Conservation (phyloP, 352 stramenopile species). For the Phytophthora citrophthora region DNA sequence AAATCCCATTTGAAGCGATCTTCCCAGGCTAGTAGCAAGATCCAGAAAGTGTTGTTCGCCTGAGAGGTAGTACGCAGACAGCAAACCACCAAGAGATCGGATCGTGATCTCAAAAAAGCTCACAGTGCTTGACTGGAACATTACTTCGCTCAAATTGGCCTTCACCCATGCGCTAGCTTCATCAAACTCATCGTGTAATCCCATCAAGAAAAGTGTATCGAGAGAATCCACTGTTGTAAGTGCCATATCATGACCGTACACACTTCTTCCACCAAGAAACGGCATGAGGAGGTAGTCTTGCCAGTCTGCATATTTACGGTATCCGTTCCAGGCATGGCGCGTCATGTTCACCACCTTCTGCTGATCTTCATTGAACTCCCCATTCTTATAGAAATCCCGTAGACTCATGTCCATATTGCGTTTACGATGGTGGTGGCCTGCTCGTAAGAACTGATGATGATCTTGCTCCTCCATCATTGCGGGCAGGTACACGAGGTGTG, state of each 20-base stretch:
- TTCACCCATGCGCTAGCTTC: slow-evolving; percentile 63
- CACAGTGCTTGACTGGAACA: slow-evolving; percentile 46
- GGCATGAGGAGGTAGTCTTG: slow-evolving; percentile 48
- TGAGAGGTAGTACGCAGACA: slow-evolving; percentile 64
- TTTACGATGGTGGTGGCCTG: background rate
- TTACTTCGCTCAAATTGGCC: slow-evolving; percentile 38
- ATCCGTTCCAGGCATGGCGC: slow-evolving; percentile 60
- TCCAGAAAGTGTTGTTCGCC: slow-evolving; percentile 54
- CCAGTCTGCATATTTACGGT: slow-evolving; percentile 48
- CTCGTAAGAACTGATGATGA: slow-evolving; percentile 23
- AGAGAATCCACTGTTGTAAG: slow-evolving; percentile 69
- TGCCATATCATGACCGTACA: slow-evolving; percentile 69
- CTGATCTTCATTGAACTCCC: slow-evolving; percentile 48
- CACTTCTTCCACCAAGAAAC: slow-evolving; percentile 16
- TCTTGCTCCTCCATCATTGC: slow-evolving; percentile 5
- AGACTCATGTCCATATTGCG: slow-evolving; percentile 9
- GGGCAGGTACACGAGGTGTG: slow-evolving; percentile 29
- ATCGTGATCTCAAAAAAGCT: slow-evolving; percentile 75
- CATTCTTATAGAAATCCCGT: slow-evolving; percentile 35
- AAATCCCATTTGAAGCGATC: slow-evolving; percentile 43
- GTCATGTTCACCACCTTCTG: slow-evolving; percentile 57
- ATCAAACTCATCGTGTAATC: slow-evolving; percentile 67
- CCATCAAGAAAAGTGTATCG: slow-evolving; percentile 54
- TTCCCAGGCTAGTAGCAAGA: slow-evolving; percentile 44
- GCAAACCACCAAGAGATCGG: slow-evolving; percentile 57